Percentiles rank a stretch among this genome's conserved stretches.
phyloP scores from a whole-genome alignment of 768 basidiomycete genomes.

The Dentipellis fragilis region DNA sequence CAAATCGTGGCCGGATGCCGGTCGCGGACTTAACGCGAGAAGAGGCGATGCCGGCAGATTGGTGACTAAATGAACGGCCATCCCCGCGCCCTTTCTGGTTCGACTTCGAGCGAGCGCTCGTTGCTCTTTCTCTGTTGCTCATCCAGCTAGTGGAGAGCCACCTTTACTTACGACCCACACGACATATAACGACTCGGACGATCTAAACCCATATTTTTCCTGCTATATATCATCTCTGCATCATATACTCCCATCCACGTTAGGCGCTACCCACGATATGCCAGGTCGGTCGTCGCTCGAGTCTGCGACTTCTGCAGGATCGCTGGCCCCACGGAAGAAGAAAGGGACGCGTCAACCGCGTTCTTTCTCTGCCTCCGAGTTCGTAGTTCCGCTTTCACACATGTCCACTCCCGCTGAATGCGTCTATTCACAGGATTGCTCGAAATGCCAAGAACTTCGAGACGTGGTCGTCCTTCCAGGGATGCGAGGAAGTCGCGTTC shows the following conservation, averaged over 20 bases:
- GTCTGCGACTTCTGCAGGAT: background rate
- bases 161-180: background rate
- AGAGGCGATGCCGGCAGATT: background rate
- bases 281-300: background rate
- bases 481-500: slow-evolving; percentile 39
- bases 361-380: background rate
- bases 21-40: background rate
- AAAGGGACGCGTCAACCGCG: slow-evolving; percentile 14
- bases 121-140: background rate
- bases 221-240: background rate
- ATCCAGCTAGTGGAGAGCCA: background rate
- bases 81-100: background rate
- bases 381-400: background rate
- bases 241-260: background rate
- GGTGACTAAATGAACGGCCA: background rate
- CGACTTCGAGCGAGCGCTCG: background rate
- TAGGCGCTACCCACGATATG: background rate
- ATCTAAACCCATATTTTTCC: background rate
- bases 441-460: slow-evolving; percentile 39
- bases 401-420: background rate
- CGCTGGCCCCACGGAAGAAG: slow-evolving; percentile 1
- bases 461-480: slow-evolving; percentile 38
- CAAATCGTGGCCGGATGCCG: background rate
- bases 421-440: slow-evolving; percentile 30
- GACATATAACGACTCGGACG: background rate